Evolutionary conservation across 208 protist genomes (phyloP).

Genomic region (Herpetomonas tarakana): DNA sequence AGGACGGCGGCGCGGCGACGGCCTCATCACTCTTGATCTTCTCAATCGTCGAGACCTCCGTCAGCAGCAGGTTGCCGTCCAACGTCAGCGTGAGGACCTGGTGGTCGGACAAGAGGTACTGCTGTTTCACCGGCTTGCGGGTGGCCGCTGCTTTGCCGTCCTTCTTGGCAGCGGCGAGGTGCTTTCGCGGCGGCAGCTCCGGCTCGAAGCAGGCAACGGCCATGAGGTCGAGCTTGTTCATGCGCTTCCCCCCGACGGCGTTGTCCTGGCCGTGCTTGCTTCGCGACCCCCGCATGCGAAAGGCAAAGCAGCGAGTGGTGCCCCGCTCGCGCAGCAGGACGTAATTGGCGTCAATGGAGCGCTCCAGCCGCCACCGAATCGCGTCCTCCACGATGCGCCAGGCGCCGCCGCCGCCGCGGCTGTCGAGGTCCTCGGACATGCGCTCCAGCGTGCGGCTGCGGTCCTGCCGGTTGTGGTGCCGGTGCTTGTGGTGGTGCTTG

Average conservation of each 20-base stretch:
- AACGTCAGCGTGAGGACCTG: not conserved
- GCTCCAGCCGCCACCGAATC: not conserved
- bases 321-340: slow-evolving; percentile 3
- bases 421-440: not conserved
- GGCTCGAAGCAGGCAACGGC: not conserved
- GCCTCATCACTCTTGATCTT: not conserved
- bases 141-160: not conserved
- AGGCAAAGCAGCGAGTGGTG: slow-evolving; percentile 1
- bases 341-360: slow-evolving; percentile 4
- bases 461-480: not conserved
- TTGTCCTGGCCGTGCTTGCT: not conserved
- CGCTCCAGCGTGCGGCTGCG: not conserved
- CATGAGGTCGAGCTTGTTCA: not conserved
- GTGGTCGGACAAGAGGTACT: not conserved
- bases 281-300: not conserved
- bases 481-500: not conserved
- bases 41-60: not conserved
- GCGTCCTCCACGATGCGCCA: not conserved
- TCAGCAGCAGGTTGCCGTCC: not conserved
- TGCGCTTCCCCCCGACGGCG: not conserved
- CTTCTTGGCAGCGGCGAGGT: not conserved
- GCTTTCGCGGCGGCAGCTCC: not conserved
- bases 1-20: not conserved
- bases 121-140: not conserved
- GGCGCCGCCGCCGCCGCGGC: too few species aligned